These are phyloP conservation scores for Citrus glauca DNA, from an alignment of 345 rosid species.

Conservation along the genomic window DNA sequence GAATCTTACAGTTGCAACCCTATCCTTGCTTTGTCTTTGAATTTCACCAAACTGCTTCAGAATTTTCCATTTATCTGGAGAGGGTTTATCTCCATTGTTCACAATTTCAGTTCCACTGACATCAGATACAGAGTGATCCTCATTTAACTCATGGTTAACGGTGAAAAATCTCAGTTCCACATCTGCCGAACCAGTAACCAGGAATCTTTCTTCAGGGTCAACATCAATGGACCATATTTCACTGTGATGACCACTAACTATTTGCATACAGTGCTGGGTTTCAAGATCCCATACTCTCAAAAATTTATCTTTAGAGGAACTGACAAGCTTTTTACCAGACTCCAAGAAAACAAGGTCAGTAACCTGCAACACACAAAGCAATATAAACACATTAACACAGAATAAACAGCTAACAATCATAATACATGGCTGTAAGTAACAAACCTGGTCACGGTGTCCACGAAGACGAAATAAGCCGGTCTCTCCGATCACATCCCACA, in stretches of 20 bases:
- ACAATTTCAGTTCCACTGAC: conserved; percentile 26
- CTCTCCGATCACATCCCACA: conserved; percentile 96
- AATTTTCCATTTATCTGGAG: conserved; percentile 69
- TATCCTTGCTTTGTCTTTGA: conserved; percentile 80
- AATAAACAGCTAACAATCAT: neutral
- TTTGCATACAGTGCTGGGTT: conserved; percentile 91
- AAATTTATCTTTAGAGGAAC: conserved; percentile 89
- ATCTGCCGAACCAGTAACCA: conserved; percentile 91
- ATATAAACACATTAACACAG: neutral
- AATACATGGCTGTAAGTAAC: neutral
- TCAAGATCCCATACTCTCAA: conserved; percentile 99
- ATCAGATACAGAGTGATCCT: conserved; percentile 22
- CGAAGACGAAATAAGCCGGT: conserved; percentile 74
- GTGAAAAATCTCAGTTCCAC: conserved; percentile 73
- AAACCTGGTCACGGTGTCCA: conserved; percentile 96
- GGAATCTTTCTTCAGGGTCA: conserved; percentile 76
- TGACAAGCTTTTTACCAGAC: conserved; percentile 79
- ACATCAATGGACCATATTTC: conserved; percentile 93
- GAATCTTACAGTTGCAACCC: conserved; percentile 77
- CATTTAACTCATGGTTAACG: conserved; percentile 41
- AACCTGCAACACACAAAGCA: conserved; percentile 46
- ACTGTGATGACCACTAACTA: conserved; percentile 90
- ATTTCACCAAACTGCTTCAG: conserved; percentile 75
- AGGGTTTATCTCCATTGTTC: conserved; percentile 31
- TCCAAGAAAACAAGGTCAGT: conserved; percentile 91